Evolutionary conservation across 257 asterid species (phyloP), one percentile per base, ranked within the genome.

Genomic region (Thymus mandschuricus): DNA sequence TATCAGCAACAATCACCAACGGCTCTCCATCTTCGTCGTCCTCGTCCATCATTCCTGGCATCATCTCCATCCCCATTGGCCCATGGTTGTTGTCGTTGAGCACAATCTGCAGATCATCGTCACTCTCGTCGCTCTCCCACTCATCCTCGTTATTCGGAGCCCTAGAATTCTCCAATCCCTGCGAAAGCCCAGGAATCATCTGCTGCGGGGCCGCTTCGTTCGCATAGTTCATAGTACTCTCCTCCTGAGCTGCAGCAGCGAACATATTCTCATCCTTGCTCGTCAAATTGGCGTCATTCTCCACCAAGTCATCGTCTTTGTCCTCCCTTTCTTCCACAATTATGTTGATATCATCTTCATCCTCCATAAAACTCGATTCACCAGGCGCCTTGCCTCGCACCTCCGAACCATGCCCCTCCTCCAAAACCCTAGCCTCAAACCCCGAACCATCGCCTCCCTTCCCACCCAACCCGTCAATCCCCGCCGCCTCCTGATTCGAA

Each of bases 1-100:
- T 81, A 75, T 81, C 91, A 0, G 90, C 96, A 3, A 94, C 87
- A 27, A 89, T 91, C 75, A 91, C 96, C 88, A 94, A 79, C 0
- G 84, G 49, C 83, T 94, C 60, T 86, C 96, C 77, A 64, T 73
- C 77, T 60, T 73, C 77, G 33, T 63, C 77, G 15, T 84, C 92
- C n/a, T 89, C 95, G 33, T 54, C 77, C 15, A n/a, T 64, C 77
- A 21, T 15, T 13, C 57, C 70, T 10, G 58, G 82, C 91, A 13
- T 81, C 91, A 57, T 87, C 88, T 34, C 71, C 77, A 73, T 73
- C 60, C 77, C 77, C 71, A 73, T 73, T 30, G 60, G 71, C 50
- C 41, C 71, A 64, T 73, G 77, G 66, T 43, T 84, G 86, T 65
- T 73, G 60, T 73, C 77, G 12, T 73, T 73, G 8, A 73, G 50